Evolutionary conservation across 2,329 filamentous ascomycete genomes (phyloP), one percentile per base, ranked within the genome.

Genomic region (Aureobasidium pullulans): DNA sequence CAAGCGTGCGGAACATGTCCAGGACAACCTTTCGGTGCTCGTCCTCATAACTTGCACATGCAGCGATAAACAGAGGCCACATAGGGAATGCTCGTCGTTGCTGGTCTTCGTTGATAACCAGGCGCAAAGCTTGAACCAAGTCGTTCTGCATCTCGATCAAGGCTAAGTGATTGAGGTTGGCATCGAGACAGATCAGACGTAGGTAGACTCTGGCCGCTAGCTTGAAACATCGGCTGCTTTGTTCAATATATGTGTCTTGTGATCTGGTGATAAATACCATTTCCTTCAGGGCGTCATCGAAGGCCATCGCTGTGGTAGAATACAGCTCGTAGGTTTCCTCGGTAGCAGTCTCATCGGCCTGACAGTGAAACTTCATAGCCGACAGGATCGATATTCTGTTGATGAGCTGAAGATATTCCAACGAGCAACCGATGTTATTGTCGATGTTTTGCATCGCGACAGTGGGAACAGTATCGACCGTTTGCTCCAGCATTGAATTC

Each of bases 51-150:
- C 19, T 31, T 11, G 50, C 50, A 39, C 50, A 54, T n/a, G 37
- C 50, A 31, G 50, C 50, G n/a, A 54, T 54, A 10, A 54, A 54
- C 28, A 54, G 36, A 1, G 50, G 50, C 50, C 50, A 54, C 50
- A 54, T 54, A 4, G 50, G 50, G 15, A 54, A 54, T 9, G 50
- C 50, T 15, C 50, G 39, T 3, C 50, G 50, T 23, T 42, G 37
- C 29, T 54, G 37, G 9, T 54, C 29, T 19, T 54, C 39, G 29
- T 43, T 54, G 28, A 54, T 54, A 6, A 54, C 50, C 39, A 54
- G 6, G 9, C 39, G 50, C 10, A 54, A 23, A 6, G 50, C 39
- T 28, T 43, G 37, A 16, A 54, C 15, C n/a, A 54, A 6, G 2
- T 54, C 39, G 13, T n/a, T 34, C 11, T 54, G 50, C 37, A 54